Conservation (phyloP, 805 yeast species). For the Yarrowia sp. region DNA sequence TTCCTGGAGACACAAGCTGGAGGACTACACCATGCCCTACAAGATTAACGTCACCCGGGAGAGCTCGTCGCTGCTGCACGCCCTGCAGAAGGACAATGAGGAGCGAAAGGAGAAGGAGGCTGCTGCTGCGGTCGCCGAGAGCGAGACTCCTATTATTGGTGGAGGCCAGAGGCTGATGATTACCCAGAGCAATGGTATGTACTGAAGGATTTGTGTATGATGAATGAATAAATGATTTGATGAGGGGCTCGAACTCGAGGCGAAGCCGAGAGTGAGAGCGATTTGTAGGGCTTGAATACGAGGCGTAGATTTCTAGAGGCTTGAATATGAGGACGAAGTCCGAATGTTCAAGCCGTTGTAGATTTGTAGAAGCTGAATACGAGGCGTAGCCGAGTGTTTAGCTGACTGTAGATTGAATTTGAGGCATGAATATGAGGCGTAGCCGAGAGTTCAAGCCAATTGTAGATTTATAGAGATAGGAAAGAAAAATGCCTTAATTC, state of each 20-base stretch:
- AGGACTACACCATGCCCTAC: conserved; percentile 87
- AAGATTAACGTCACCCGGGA: conserved; percentile 81
- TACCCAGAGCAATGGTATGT: conserved; percentile 48
- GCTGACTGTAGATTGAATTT: no score
- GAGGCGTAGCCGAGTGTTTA: no score
- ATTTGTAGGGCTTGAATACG: no score
- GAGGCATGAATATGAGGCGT: no score
- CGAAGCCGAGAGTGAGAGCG: no score
- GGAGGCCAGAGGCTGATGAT: conserved; percentile 72
- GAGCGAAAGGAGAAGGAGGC: conserved; percentile 62
- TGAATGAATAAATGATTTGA: neutral
- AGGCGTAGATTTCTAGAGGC: no score
- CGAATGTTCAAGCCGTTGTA: no score
- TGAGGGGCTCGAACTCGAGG: neutral
- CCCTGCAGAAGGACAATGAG: conserved; percentile 66
- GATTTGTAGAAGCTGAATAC: no score
- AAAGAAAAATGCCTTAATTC: no score
- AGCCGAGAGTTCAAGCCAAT: no score
- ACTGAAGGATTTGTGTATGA: conserved; percentile 20
- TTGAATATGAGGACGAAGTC: no score
- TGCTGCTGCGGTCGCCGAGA: conserved; percentile 46
- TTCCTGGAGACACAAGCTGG: conserved; percentile 84
- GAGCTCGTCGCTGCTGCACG: conserved; percentile 63
- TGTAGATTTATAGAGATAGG: no score
- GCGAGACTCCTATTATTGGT: conserved; percentile 46